These are phyloP conservation scores for Sistotremastrum suecicum DNA, from an alignment of 768 basidiomycete genomes.

Conservation along the genomic window DNA sequence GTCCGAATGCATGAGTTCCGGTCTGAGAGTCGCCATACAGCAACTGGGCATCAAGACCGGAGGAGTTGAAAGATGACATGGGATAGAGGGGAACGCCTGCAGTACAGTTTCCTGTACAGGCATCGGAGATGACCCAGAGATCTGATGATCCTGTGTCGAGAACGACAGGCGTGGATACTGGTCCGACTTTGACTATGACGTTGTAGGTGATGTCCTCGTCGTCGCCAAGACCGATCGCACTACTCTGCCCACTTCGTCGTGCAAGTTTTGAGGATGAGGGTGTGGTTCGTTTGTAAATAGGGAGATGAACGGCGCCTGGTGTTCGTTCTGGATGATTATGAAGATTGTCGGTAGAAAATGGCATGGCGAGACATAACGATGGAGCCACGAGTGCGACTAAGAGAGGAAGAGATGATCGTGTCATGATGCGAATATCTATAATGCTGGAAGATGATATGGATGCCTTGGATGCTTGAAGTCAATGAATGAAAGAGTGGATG, in stretches of 20 bases:
- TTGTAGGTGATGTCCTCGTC: conserved; percentile 54
- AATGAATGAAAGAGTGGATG: too few relatives aligned
- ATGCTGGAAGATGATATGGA: too few relatives aligned
- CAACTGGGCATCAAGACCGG: conserved; percentile 32
- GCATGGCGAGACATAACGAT: too few relatives aligned
- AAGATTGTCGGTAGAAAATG: too few relatives aligned
- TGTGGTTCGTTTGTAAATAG: too few relatives aligned
- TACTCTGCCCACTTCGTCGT: conserved; percentile 15
- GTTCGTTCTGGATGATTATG: too few relatives aligned
- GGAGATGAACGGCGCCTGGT: too few relatives aligned
- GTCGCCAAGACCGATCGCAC: conserved; percentile 43
- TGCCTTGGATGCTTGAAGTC: too few relatives aligned
- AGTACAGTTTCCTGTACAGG: conserved; percentile 32
- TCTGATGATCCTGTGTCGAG: conserved; percentile 72
- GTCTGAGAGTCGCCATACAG: conserved; percentile 61
- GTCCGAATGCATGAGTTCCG: conserved; percentile 52
- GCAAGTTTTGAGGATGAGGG: too few relatives aligned
- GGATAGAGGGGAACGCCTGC: conserved; percentile 33
- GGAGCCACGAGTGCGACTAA: too few relatives aligned
- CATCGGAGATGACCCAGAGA: conserved; percentile 54
- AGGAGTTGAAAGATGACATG: conserved; percentile 28
- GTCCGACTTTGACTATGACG: conserved; percentile 44
- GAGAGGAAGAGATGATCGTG: too few relatives aligned
- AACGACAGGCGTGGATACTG: conserved; percentile 36
- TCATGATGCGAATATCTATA: too few relatives aligned